phyloP scores from a whole-genome alignment of 2,329 filamentous ascomycete genomes.

The Ophiostoma triangulosporum region DNA sequence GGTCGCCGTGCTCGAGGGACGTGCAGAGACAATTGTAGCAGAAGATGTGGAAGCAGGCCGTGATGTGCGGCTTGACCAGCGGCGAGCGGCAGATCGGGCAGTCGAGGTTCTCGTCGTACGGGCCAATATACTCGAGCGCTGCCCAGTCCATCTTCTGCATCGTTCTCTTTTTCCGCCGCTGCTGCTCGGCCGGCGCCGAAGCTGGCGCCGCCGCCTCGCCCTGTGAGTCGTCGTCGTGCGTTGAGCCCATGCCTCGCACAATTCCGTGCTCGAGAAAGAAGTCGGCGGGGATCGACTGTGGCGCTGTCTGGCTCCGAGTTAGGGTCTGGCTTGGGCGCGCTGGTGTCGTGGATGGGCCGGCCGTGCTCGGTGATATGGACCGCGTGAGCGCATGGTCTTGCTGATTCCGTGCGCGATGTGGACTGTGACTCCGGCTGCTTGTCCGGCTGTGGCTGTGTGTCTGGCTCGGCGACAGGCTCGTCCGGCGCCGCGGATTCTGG shows the following conservation, averaged over 20 bases:
- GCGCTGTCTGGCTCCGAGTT: neutral
- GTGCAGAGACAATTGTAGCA: constrained; percentile 42
- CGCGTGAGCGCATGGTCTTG: neutral
- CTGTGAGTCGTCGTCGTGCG: neutral
- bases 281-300: neutral
- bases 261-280: neutral
- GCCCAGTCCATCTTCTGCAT: constrained; percentile 21
- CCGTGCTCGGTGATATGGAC: neutral
- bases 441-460: neutral
- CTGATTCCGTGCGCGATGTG: neutral
- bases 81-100: constrained; percentile 41
- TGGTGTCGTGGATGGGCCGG: neutral
- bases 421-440: neutral
- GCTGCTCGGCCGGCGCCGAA: no score
- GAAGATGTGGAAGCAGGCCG: constrained; percentile 50
- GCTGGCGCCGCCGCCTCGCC: no score
- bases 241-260: neutral
- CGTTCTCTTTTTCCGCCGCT: neutral
- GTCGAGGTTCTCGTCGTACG: constrained; percentile 23
- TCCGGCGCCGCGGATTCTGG: neutral
- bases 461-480: neutral
- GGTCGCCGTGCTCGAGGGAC: constrained; percentile 27
- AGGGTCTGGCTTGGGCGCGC: neutral
- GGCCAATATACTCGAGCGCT: constrained; percentile 20
- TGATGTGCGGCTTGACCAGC: constrained; percentile 46